phyloP scores from a whole-genome alignment of 371 early-diverging fungal genomes.

The Saksenaea vasiformis region DNA sequence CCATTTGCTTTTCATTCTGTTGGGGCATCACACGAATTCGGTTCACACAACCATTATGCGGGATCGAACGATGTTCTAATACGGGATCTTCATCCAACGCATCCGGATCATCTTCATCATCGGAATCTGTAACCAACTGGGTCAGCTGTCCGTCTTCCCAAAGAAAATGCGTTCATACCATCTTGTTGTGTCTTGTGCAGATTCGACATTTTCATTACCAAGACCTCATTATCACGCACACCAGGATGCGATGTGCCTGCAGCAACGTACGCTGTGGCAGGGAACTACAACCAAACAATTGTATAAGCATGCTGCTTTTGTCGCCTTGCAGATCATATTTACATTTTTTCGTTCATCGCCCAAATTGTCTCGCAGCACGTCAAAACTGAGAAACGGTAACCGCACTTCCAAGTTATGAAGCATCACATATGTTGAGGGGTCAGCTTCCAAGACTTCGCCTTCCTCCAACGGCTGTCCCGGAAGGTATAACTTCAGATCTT shows the following conservation, averaged over 20 bases:
- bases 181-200: constrained; percentile 90
- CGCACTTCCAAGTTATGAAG: constrained; percentile 88
- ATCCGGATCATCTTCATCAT: constrained; percentile 79
- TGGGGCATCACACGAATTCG: constrained; percentile 81
- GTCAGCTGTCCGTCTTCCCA: neutral
- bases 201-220: constrained; percentile 92
- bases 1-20: constrained; percentile 61
- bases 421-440: constrained; percentile 95
- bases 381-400: constrained; percentile 98
- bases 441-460: constrained; percentile 91
- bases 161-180: constrained; percentile 41
- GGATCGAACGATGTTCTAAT: constrained; percentile 78
- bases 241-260: constrained; percentile 93
- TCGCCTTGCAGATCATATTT: constrained; percentile 13
- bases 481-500: constrained; percentile 79
- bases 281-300: constrained; percentile 58
- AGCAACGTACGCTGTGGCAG: constrained; percentile 90
- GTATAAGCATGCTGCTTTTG: neutral
- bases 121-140: constrained; percentile 47
- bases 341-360: constrained; percentile 80
- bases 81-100: constrained; percentile 92
- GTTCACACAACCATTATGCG: constrained; percentile 92
- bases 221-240: constrained; percentile 83
- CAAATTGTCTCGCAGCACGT: constrained; percentile 83
- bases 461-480: constrained; percentile 90